A percentile compares a stretch with the other conserved stretches of the same genome.
phyloP scores from a whole-genome alignment of 768 basidiomycete genomes.

The Boletus sp. region DNA sequence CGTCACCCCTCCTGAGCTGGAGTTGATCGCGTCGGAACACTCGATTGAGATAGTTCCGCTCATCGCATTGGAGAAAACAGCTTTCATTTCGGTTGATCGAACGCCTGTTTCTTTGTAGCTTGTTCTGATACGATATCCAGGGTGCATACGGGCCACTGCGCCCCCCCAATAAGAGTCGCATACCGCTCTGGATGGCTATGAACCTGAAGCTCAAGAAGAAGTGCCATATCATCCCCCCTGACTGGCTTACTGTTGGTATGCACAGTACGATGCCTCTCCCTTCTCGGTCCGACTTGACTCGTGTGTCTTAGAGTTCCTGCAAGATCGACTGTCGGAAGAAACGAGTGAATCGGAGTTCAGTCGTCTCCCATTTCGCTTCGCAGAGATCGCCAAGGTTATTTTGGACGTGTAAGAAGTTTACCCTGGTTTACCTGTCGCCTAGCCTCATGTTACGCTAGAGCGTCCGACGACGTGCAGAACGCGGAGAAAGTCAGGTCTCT shows the following conservation, averaged over 20 bases:
- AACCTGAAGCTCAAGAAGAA: conserved; percentile 94
- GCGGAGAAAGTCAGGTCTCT: conserved; percentile 82
- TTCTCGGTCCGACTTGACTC: neutral
- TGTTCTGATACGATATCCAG: conserved; percentile 38
- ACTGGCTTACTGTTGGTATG: conserved; percentile 86
- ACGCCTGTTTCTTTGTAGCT: conserved; percentile 6
- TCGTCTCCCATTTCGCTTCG: conserved; percentile 79
- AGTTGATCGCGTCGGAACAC: conserved; percentile 83
- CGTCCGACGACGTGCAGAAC: conserved; percentile 83
- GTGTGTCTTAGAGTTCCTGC: conserved; percentile 63
- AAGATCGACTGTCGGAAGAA: conserved; percentile 71
- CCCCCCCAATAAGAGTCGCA: conserved; percentile 76
- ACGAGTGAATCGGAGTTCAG: conserved; percentile 72
- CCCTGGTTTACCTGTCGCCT: neutral
- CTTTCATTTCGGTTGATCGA: conserved; percentile 78
- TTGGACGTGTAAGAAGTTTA: conserved; percentile 76
- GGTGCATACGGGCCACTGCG: conserved; percentile 91
- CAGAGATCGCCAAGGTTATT: conserved; percentile 87
- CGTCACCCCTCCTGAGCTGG: conserved; percentile 80
- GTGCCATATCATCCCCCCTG: conserved; percentile 87
- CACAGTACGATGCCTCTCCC: neutral
- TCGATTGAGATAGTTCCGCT: conserved; percentile 83
- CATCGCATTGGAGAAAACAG: conserved; percentile 86
- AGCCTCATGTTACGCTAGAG: conserved; percentile 43
- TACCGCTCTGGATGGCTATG: conserved; percentile 96